Base-by-base conservation (phyloP, 23 red algal genomes). In the Gracilaria gracilis region DNA sequence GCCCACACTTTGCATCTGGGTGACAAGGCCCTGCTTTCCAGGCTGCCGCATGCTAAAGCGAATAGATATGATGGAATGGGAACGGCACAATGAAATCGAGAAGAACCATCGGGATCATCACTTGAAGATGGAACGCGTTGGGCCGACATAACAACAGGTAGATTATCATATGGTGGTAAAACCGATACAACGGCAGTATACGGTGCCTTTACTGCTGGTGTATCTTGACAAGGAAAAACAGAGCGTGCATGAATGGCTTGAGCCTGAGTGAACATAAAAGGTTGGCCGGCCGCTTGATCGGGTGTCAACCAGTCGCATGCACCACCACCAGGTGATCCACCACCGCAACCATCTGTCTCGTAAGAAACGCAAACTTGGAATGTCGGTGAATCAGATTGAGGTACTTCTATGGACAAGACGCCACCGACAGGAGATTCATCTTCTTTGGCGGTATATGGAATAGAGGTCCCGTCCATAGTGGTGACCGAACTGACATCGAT, bases 221-320 rank as follows among this genome's bases (percentile, higher is more conserved):
- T 95, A 46, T 95, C 93, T 64, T 95, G 93, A 71, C 93, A 95
- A 23, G 93, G 93, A 74, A 95, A 72, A 40, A 95, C 74, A 57
- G 93, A 95, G 47, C 93, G 93, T 9, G 93, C 93, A 74, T 95
- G 93, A 31, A 95, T 95, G 0, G 83, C 57, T 70, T 95, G 82
- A 54, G 83, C 66, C 36, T 95, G 93, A 14, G 93, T 95, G 75
- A 95, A 95, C 33, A 89, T 38, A 54, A 82, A 95, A 19, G 93
- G 93, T 25, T 79, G 72, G 66, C 57, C 73, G 33, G 77, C 86
- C 33, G 93, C 85, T 62, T 89, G 85, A 25, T 67, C 75, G 1
- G 93, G 58, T 38, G 84, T 69, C 16, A 95, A 76, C 93, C 93
- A 95, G 61, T 88, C 92, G 20, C 82, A 88, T 29, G 92, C 92